phyloP scores from a whole-genome alignment of 2,329 filamentous ascomycete species.

The Penicillium expansum region DNA sequence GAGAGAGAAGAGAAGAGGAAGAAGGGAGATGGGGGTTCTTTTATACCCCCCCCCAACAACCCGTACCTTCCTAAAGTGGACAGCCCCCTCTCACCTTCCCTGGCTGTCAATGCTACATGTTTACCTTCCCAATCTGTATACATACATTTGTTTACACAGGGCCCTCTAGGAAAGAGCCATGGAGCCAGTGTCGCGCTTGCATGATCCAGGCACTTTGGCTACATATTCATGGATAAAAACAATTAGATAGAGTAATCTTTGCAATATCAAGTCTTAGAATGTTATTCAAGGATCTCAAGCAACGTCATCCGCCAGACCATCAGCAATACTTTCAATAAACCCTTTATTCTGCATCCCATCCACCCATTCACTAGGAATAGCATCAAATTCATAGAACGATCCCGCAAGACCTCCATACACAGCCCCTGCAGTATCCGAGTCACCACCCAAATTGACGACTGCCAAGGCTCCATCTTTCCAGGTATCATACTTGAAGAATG shows the following conservation, averaged over 20 bases:
- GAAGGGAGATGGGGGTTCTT: background rate
- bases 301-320: background rate
- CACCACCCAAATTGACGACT: slow-evolving; percentile 45
- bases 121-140: background rate
- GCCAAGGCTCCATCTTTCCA: slow-evolving; percentile 41
- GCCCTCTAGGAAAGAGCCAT: background rate
- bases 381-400: slow-evolving; percentile 40
- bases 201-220: background rate
- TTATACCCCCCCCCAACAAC: background rate
- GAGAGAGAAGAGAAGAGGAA: background rate
- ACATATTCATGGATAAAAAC: too few relatives aligned
- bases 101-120: background rate
- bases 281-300: background rate
- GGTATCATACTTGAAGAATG: slow-evolving; percentile 39
- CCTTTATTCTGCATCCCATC: slow-evolving; percentile 25
- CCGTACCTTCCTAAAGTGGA: background rate
- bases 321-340: slow-evolving; percentile 19
- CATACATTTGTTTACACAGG: background rate
- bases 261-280: background rate
- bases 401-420: slow-evolving; percentile 47
- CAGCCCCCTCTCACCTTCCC: background rate
- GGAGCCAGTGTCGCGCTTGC: background rate
- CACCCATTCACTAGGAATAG: slow-evolving; percentile 34
- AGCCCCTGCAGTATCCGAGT: slow-evolving; percentile 47
- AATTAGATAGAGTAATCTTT: too few relatives aligned